Base-by-base conservation (phyloP, 1,139 yeast genomes). In the Yamadazyma oceani region DNA sequence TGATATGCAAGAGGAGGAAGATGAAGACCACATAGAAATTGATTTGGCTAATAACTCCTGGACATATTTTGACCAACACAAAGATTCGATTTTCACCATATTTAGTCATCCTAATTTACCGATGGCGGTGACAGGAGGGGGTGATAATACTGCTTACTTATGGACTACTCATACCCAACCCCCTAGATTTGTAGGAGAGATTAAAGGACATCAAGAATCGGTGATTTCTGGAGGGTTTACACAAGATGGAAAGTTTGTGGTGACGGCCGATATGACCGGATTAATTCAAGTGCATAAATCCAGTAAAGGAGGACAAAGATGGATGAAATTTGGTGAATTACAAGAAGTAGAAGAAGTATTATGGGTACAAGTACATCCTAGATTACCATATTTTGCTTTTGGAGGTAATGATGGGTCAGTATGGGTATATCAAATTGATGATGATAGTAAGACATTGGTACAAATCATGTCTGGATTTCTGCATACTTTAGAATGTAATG, bases 211-310 rank as follows among this genome's bases (percentile, higher is more conserved):
- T 61, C 82, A 82, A 30, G 99, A 92, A 57, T 85, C 95, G 21
- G 95, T 92, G 8, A 77, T 88, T 37, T 73, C 89, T 8, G 92
- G 94, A 34, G 87, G 82, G 0, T 92, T 94, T 61, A 82, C 96
- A 1, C 63, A 69, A 27, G 95, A 88, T 51, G 98, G 98, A 17
- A 73, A 78, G 34, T 88, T 69, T 55, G 70, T 86, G 30, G 75
- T 92, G 8, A 85, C 97, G 6, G 97, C 92, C 33, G 98, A 94
- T 60, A 92, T 92, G 99, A 81, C 80, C 37, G 98, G 98, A 39
- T 80, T 80, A 49, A 70, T 92, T 26, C 74, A 87, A 49, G 81
- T 89, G 11, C 87, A 85, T 67, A 78, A 79, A 54, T 66, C 89
- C 2, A 63, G 73, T 30, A 82, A 82, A 54, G 82, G 83, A 31